These are phyloP conservation scores for Trypanosoma theileri DNA, from an alignment of 208 protist species.

Conservation along the genomic window DNA sequence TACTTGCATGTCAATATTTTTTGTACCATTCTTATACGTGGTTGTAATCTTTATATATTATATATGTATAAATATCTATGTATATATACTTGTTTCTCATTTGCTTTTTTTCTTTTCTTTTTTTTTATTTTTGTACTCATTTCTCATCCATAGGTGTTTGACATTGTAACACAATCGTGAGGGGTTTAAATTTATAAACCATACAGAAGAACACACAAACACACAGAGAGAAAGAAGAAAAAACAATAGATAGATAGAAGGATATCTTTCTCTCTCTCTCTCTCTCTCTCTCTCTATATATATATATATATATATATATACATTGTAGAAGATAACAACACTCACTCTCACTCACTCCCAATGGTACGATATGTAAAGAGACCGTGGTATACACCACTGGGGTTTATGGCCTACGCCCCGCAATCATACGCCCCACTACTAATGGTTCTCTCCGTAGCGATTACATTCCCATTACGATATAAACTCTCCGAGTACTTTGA, in stretches of 20 bases:
- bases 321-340: background rate
- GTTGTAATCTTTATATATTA: too few species aligned
- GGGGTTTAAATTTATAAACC: too few species aligned
- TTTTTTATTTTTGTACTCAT: too few species aligned
- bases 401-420: constrained; percentile 75
- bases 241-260: background rate
- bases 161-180: too few species aligned
- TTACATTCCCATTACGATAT: constrained; percentile 75
- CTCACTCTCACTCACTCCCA: too few species aligned
- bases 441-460: constrained; percentile 30
- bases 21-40: too few species aligned
- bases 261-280: too few species aligned
- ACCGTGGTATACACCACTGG: constrained; percentile 86
- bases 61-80: too few species aligned
- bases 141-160: too few species aligned
- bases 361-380: constrained; percentile 85
- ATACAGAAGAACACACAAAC: background rate
- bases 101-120: too few species aligned
- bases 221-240: background rate
- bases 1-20: too few species aligned
- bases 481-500: constrained; percentile 87
- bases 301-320: constrained; percentile 3
- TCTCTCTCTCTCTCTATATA: background rate
- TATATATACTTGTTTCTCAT: too few species aligned
- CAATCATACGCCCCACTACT: constrained; percentile 62